phyloP scores from a whole-genome alignment of 2,329 filamentous ascomycete genomes.

The Ophiostoma himal-ulmi region DNA sequence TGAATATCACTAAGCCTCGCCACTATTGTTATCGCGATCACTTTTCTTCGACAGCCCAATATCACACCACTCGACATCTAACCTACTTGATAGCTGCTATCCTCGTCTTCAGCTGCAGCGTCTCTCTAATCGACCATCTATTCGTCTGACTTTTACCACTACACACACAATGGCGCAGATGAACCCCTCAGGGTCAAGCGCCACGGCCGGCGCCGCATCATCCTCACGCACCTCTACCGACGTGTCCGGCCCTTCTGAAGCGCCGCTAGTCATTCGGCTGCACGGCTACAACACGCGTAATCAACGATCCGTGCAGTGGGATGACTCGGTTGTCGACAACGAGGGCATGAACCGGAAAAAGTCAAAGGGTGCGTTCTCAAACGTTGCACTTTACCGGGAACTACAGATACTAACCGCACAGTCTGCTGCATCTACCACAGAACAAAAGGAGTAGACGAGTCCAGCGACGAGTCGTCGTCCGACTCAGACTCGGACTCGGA shows the following conservation, averaged over 20 bases:
- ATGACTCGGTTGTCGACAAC: conserved; percentile 88
- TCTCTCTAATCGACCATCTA: not conserved
- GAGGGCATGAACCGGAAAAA: conserved; percentile 90
- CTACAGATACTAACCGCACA: conserved; percentile 34
- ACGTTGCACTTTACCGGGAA: not conserved
- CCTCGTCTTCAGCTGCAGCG: not conserved
- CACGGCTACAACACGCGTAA: conserved; percentile 44
- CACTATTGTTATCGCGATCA: not conserved
- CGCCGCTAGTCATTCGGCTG: conserved; percentile 44
- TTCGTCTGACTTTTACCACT: not conserved
- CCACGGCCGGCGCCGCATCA: conserved; percentile 3
- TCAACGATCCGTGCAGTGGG: conserved; percentile 75
- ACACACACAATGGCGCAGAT: not conserved
- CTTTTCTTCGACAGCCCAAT: not conserved
- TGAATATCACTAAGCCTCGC: not conserved
- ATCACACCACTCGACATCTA: not conserved
- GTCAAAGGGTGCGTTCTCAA: conserved; percentile 65
- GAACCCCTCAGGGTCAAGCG: not conserved
- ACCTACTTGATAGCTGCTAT: not conserved
- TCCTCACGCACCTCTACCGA: conserved; percentile 27
- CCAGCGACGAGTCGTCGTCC: conserved; percentile 61
- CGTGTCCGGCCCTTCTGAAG: conserved; percentile 28
- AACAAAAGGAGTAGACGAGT: conserved; percentile 74
- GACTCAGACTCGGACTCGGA: conserved; percentile 52
- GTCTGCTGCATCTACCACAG: conserved; percentile 99